Conservation (phyloP, 148 eudicot genomes). For the Chenopodium quinoa region DNA sequence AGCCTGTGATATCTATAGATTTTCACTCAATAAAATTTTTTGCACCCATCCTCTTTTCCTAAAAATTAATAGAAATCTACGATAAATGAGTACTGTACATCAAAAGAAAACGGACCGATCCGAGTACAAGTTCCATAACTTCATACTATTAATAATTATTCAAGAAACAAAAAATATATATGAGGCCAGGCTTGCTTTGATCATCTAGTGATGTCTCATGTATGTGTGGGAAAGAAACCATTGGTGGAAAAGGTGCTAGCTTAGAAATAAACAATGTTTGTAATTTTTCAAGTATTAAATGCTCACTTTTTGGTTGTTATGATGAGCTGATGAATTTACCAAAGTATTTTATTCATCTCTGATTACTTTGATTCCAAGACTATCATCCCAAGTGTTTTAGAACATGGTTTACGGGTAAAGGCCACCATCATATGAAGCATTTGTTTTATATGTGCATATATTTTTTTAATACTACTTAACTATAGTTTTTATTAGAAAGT, state of each 20-base stretch:
- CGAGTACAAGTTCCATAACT: too few relatives aligned
- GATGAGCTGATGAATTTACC: not conserved
- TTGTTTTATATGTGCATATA: not conserved
- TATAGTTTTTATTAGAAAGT: not conserved
- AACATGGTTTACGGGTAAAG: conserved; percentile 19
- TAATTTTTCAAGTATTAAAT: not conserved
- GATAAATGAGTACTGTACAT: too few relatives aligned
- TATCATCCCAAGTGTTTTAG: conserved; percentile 12
- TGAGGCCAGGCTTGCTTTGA: too few relatives aligned
- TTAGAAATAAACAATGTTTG: not conserved
- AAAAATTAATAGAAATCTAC: too few relatives aligned
- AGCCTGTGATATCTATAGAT: too few relatives aligned
- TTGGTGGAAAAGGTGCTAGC: conserved; percentile 8
- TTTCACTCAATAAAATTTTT: too few relatives aligned
- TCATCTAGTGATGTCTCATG: not conserved
- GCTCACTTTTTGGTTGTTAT: not conserved
- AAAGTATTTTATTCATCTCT: not conserved
- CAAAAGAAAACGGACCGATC: too few relatives aligned
- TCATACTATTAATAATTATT: too few relatives aligned
- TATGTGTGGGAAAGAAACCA: not conserved
- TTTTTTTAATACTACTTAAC: not conserved
- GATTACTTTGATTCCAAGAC: conserved; percentile 24
- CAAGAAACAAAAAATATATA: too few relatives aligned
- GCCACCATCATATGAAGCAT: not conserved
- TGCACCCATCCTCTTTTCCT: too few relatives aligned